Evolutionary conservation across 805 yeast species (phyloP), one percentile per base, ranked within the genome.

Genomic region (Zygoascus biomembranicola): DNA sequence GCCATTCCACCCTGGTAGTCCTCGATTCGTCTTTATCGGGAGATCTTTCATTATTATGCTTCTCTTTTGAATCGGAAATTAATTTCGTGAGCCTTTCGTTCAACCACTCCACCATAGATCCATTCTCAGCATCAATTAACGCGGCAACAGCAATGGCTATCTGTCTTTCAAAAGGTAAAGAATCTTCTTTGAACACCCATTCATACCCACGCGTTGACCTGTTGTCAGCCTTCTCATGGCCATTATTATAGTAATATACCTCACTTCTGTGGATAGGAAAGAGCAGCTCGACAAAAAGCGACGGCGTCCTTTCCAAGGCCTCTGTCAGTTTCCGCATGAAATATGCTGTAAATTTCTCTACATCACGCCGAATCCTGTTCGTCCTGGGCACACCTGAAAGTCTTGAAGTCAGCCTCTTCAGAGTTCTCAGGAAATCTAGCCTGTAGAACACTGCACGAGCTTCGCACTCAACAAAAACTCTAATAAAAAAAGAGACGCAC

Each of bases 401-500:
- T 41, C 73, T 75, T 11, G 81, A 70, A 6, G 85, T 69, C 61
- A 85, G 70, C 28, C 77, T 73, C 61, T 81, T 77, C 0, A 87
- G 64, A 1, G 77, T 63, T 14, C 75, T 65, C 77, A 92, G 77
- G 63, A 94, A 81, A 64, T 90, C 97, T 35, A 94, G 64, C 50
- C 96, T 72, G 61, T 76, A 83, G 35, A 87, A 66, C 35, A 78
- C 69, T 0, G 82, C 72, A 43, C 82, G 80, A 50, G 74, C 76
- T 54, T 85, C 84, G 43, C 80, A 76, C 48, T 80, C 75, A 48
- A 84, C 82, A 59, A 89, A 81, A 1, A 88, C 68, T 32, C 87
- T 73, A 63, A 87, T 88, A 62, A 90, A 81, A 63, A 79, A 92
- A 0, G 84, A 73, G 8, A 94, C 64, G 10, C 85, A 82, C 48